phyloP scores from a whole-genome alignment of 73 alveolate genomes.

The Durusdinium trenchii region DNA sequence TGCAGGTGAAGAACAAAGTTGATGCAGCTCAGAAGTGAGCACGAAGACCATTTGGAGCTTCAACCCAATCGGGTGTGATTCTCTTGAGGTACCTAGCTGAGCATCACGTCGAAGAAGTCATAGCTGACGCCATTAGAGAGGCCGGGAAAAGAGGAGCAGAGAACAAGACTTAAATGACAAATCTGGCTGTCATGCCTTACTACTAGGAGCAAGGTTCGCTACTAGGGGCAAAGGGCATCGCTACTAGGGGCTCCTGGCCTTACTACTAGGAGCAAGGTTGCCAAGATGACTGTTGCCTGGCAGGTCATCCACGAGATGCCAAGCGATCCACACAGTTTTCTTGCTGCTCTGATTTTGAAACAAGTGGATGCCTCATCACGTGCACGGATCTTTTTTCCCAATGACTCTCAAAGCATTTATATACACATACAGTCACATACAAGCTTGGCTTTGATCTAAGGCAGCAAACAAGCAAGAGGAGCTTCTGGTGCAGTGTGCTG shows the following conservation, averaged over 20 bases:
- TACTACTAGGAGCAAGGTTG: no score
- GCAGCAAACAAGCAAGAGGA: conserved; percentile 42
- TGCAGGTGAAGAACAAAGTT: conserved; percentile 66
- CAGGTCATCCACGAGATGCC: conserved; percentile 94
- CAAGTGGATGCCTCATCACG: conserved; percentile 28
- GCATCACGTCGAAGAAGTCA: conserved; percentile 89
- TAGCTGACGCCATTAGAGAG: conserved; percentile 87
- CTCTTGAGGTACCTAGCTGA: conserved; percentile 87
- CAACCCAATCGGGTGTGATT: no score
- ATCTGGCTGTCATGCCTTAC: no score
- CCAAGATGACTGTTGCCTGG: neutral
- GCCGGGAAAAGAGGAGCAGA: neutral
- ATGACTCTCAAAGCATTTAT: neutral
- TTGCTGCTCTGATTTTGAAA: conserved; percentile 56
- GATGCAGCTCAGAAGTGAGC: conserved; percentile 90
- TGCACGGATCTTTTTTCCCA: neutral
- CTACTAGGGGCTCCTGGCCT: no score
- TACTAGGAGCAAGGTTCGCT: no score
- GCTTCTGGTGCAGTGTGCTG: neutral
- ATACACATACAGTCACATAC: neutral
- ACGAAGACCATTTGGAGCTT: neutral
- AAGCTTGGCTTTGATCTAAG: neutral
- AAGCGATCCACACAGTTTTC: conserved; percentile 56
- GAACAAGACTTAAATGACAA: no score
- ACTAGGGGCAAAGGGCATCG: no score